Evolutionary conservation across 2,329 filamentous ascomycete species (phyloP).

Genomic region (Bipolaris oryzae): DNA sequence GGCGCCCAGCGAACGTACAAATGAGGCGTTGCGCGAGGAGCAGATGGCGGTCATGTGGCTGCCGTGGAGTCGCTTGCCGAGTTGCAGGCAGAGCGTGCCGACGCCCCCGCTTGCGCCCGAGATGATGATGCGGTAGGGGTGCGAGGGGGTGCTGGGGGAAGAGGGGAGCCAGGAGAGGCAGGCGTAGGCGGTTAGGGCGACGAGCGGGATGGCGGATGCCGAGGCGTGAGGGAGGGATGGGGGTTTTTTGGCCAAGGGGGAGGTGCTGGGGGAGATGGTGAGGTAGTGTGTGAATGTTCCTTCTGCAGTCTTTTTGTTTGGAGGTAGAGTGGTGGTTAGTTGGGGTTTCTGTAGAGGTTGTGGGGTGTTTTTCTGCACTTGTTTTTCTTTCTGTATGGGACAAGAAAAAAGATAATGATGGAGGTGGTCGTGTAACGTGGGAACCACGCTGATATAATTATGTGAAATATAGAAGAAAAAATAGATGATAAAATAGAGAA

Average conservation of each 20-base stretch:
- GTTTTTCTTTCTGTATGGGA: too few species aligned
- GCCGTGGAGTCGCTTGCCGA: slow-evolving; percentile 45
- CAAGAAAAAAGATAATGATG: too few species aligned
- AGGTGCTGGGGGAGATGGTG: slow-evolving; percentile 17
- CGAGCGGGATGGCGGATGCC: slow-evolving; percentile 45
- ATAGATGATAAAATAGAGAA: neutral
- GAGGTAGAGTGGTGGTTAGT: too few species aligned
- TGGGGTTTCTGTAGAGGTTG: too few species aligned
- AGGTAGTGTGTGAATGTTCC: slow-evolving; percentile 40
- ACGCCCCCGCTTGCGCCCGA: slow-evolving; percentile 42
- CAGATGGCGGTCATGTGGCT: slow-evolving; percentile 58
- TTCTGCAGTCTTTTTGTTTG: slow-evolving; percentile 21
- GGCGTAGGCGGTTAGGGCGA: slow-evolving; percentile 48
- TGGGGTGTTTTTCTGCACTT: too few species aligned
- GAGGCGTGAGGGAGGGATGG: slow-evolving; percentile 22
- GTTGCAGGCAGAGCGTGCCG: slow-evolving; percentile 46
- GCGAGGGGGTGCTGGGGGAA: neutral
- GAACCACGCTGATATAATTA: too few species aligned
- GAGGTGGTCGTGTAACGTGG: too few species aligned
- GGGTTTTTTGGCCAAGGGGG: slow-evolving; percentile 37
- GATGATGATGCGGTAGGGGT: slow-evolving; percentile 32
- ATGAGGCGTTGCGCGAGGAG: slow-evolving; percentile 54
- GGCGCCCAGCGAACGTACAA: slow-evolving; percentile 57
- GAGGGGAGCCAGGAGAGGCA: slow-evolving; percentile 38
- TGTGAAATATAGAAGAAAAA: too few species aligned